Evolutionary conservation across 2,329 filamentous ascomycete genomes (phyloP), one percentile per base, ranked within the genome.

Genomic region (Botrytis galanthina): DNA sequence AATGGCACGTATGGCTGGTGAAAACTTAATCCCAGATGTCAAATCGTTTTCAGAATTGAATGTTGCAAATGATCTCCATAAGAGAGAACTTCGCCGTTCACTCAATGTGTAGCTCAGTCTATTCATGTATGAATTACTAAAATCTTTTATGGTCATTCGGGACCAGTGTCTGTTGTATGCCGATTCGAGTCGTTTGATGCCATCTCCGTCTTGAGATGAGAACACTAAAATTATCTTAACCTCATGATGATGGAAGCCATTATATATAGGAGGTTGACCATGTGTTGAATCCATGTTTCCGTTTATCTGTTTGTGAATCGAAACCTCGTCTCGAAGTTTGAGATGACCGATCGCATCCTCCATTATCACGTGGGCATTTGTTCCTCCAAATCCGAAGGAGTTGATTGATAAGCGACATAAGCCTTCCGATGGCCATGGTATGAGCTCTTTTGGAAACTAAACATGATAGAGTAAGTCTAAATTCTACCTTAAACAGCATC

Each of bases 331-430:
- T 35, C 26, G 9, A 29, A 20, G 16, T 22, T 59, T 35, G 16
- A 72, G 42, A 29, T 72, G 46, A 18, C 66, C 26, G 14, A 26
- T 46, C 46, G 74, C 71, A 26, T 73, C 71, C 6, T 76, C 76
- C 29, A 74, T 29, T 18, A 75, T 71, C 39, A 70, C 75, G 32
- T 77, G 76, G 37, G 74, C 63, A 64, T 78, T 78, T 16, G 76
- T 72, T 14, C 78, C 78, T n/a, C 78, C 78, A 60, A 77, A 78
- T 18, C 78, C 78, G 68, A 79, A 79, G 5, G 73, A 75, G 63
- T 80, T 78, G 9, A 79, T 71, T 16, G 73, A 75, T 9, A 74
- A 74, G 51, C 77, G 73, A 14, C 63, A 59, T 9, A 72, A 26
- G 2, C 64, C 71, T 12, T 63, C 44, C 8, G 61, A 64, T 12